Evolutionary conservation across 306 rosid genomes (phyloP).

Genomic region (Cucumis melo): DNA sequence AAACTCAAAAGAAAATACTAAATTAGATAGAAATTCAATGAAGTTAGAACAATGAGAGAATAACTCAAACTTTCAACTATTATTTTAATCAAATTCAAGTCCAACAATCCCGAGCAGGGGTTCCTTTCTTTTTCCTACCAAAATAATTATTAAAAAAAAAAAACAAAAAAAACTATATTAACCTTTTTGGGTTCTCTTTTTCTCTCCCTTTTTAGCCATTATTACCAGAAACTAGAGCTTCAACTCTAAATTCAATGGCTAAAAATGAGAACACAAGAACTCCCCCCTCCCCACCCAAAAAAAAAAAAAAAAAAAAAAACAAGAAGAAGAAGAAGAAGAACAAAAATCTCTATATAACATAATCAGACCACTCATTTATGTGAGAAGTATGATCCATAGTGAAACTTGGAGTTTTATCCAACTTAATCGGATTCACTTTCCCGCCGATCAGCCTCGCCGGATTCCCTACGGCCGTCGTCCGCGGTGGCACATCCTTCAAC

Average conservation of each 20-base stretch:
- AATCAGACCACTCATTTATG: conserved; percentile 59
- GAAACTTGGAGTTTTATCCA: conserved; percentile 62
- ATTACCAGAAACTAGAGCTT: conserved; percentile 24
- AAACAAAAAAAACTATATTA: too few relatives aligned
- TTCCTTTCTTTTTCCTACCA: too few relatives aligned
- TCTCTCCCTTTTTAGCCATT: background rate
- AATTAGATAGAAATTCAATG: too few relatives aligned
- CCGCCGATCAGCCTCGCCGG: conserved; percentile 85
- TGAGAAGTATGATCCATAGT: conserved; percentile 83
- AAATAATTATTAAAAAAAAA: too few relatives aligned
- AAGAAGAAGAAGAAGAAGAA: conserved; percentile 9
- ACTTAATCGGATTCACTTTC: conserved; percentile 53
- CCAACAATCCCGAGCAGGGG: too few relatives aligned
- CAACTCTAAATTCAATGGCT: conserved; percentile 22
- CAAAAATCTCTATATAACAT: conserved; percentile 40
- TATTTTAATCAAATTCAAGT: too few relatives aligned
- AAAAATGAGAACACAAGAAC: background rate
- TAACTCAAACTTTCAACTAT: too few relatives aligned
- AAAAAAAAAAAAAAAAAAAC: too few relatives aligned
- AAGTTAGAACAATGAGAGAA: too few relatives aligned
- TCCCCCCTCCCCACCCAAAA: too few relatives aligned
- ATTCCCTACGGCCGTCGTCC: conserved; percentile 85
- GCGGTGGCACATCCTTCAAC: conserved; percentile 73
- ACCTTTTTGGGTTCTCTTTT: too few relatives aligned
- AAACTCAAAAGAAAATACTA: too few relatives aligned